Conservation (phyloP, 2,329 filamentous ascomycete genomes). For the Colletotrichum destructivum region DNA sequence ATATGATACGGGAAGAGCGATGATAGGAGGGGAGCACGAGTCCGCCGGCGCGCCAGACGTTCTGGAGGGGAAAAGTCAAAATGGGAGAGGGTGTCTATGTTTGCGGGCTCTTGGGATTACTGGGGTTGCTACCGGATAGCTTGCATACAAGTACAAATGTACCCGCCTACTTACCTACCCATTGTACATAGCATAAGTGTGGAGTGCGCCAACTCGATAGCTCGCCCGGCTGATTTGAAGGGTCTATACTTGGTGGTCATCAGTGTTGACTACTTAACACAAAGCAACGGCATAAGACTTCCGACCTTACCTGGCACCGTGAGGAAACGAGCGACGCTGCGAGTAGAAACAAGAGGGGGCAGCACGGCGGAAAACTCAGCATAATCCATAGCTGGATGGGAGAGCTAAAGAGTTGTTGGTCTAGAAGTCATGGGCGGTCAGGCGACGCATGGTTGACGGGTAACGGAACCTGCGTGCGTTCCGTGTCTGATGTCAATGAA, state of each 20-base stretch:
- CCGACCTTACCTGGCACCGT: no score
- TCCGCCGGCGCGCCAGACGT: background rate
- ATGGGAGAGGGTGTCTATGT: background rate
- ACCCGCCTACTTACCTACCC: no score
- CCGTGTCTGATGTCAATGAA: conserved; percentile 33
- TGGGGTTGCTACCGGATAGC: background rate
- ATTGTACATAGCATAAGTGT: no score
- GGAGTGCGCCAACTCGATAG: no score
- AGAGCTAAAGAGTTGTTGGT: conserved; percentile 21
- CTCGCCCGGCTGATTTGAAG: no score
- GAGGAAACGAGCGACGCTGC: no score
- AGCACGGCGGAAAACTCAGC: background rate
- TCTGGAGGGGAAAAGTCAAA: conserved; percentile 33
- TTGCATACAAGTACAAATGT: background rate
- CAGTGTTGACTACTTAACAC: no score
- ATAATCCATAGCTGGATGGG: conserved; percentile 12
- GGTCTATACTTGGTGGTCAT: no score
- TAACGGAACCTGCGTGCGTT: conserved; percentile 36
- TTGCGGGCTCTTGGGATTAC: background rate
- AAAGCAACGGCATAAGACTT: background rate
- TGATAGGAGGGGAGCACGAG: background rate
- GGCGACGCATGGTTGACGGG: conserved; percentile 32
- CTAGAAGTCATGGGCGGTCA: no score
- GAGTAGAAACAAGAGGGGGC: background rate
- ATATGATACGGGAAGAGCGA: background rate